A percentile compares a stretch with the other conserved stretches of the same genome.
These are phyloP conservation scores for Clitoria ternatea DNA, from an alignment of 306 rosid species.

Conservation along the genomic window DNA sequence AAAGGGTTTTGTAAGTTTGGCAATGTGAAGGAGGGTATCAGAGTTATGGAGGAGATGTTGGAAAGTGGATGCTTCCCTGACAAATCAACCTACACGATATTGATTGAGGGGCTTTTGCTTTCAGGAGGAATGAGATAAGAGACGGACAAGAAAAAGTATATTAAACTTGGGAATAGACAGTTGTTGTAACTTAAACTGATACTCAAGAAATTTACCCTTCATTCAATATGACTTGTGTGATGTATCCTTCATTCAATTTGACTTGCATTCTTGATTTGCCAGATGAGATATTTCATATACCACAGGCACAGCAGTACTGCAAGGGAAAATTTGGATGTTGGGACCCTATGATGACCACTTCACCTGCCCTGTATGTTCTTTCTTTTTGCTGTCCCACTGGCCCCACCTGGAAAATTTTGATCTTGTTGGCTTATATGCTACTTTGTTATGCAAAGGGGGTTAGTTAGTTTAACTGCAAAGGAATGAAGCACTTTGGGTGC, in stretches of 20 bases:
- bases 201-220: background rate
- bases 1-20: no score
- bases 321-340: constrained; percentile 79
- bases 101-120: no score
- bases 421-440: background rate
- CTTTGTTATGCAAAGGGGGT: constrained; percentile 1
- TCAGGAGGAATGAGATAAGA: no score
- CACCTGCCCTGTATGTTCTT: constrained; percentile 86
- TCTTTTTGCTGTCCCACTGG: background rate
- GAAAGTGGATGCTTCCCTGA: no score
- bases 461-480: background rate
- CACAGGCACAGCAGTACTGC: constrained; percentile 79
- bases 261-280: constrained; percentile 32
- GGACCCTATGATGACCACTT: constrained; percentile 98
- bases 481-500: background rate
- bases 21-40: no score
- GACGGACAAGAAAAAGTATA: constrained; percentile 4
- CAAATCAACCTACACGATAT: no score
- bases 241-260: no score
- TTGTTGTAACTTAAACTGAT: background rate
- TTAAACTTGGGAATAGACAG: background rate
- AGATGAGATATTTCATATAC: constrained; percentile 95
- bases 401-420: background rate
- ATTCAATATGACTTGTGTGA: constrained; percentile 2
- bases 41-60: no score